phyloP scores from a whole-genome alignment of 2,329 filamentous ascomycete genomes.

The Alternaria alternata region DNA sequence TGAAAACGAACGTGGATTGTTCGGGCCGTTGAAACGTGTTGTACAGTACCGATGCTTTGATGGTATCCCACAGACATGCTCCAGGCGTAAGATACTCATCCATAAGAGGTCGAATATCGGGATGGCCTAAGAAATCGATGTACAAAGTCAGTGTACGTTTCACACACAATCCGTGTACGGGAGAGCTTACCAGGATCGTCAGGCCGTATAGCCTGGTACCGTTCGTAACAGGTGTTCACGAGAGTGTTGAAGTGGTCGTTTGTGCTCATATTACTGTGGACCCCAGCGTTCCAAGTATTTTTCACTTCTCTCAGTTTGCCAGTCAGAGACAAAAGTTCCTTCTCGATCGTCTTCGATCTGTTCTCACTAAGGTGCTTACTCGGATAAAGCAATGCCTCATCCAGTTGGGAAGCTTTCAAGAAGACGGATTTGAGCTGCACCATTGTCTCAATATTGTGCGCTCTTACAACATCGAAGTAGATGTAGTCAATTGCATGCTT shows the following conservation, averaged over 20 bases:
- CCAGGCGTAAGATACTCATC: constrained; percentile 20
- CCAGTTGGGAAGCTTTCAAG: constrained; percentile 29
- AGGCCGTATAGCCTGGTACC: constrained; percentile 34
- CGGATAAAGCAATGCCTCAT: constrained; percentile 29
- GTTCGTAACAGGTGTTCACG: constrained; percentile 29
- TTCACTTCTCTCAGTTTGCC: constrained; percentile 8
- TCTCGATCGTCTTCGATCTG: constrained; percentile 8
- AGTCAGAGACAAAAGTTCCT: constrained; percentile 18
- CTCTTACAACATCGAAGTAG: constrained; percentile 63
- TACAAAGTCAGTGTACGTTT: neutral
- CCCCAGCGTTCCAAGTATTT: constrained; percentile 14
- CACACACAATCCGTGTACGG: neutral
- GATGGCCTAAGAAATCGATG: neutral
- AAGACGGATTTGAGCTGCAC: constrained; percentile 35
- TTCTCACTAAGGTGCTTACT: constrained; percentile 6
- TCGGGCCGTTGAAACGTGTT: constrained; percentile 26
- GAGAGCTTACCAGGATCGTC: neutral
- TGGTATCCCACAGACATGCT: constrained; percentile 51
- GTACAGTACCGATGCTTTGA: constrained; percentile 58
- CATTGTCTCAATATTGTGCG: constrained; percentile 45
- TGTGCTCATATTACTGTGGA: constrained; percentile 1
- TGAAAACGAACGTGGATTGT: constrained; percentile 44
- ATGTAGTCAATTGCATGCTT: constrained; percentile 70
- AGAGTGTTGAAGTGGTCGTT: constrained; percentile 20
- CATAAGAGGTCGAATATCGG: constrained; percentile 22